phyloP scores from a whole-genome alignment of 345 rosid genomes.

The Cardamine resedifolia region DNA sequence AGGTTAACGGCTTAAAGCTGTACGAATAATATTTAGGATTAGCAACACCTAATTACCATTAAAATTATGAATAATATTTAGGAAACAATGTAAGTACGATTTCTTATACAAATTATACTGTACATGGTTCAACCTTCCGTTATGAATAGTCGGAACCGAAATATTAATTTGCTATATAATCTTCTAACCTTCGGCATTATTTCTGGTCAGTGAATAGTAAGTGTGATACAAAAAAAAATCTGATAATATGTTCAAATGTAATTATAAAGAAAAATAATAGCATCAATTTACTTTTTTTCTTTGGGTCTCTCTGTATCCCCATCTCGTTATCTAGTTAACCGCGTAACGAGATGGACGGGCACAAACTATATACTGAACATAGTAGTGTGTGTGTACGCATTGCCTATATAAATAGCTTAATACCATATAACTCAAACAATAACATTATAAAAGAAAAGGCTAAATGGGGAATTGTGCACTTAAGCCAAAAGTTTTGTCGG shows the following conservation, averaged over 20 bases:
- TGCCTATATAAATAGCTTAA: conserved; percentile 27
- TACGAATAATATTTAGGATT: background rate
- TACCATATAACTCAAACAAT: background rate
- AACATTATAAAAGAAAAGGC: background rate
- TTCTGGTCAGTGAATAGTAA: conserved; percentile 8
- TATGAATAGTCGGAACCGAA: background rate
- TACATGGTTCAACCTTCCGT: background rate
- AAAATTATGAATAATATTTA: background rate
- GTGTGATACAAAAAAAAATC: background rate
- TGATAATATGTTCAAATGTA: background rate
- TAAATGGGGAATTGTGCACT: conserved; percentile 37
- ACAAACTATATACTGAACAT: conserved; percentile 1
- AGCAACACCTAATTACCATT: background rate
- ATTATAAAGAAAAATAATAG: background rate
- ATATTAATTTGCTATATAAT: background rate
- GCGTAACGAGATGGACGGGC: conserved; percentile 38
- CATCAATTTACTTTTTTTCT: background rate
- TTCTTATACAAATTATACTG: background rate
- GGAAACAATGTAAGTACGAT: background rate
- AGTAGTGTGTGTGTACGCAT: background rate
- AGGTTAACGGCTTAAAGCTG: background rate
- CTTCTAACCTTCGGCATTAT: background rate
- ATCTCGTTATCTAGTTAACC: conserved; percentile 16
- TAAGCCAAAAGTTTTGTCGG: conserved; percentile 30
- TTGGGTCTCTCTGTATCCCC: conserved; percentile 28